These are phyloP conservation scores for Polyporus tsugae DNA, from an alignment of 1,284 basidiomycete species.

Conservation along the genomic window DNA sequence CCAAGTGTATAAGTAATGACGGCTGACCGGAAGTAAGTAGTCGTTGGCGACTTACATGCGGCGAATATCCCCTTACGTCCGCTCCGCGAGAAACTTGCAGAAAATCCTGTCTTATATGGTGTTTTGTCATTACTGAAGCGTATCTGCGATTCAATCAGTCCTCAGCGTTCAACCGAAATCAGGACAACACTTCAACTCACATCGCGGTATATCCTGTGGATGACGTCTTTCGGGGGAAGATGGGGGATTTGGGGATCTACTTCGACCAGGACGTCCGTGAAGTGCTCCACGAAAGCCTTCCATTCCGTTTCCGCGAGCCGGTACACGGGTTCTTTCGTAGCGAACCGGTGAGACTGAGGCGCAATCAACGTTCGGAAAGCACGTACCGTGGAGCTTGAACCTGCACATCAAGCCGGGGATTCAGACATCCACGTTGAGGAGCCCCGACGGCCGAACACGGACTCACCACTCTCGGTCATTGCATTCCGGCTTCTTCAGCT, in stretches of 20 bases:
- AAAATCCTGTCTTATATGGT: slow-evolving; percentile 87
- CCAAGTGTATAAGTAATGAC: neutral
- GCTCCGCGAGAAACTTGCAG: slow-evolving; percentile 81
- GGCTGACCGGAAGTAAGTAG: neutral
- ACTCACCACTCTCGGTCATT: slow-evolving; percentile 86
- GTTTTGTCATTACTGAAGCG: slow-evolving; percentile 96
- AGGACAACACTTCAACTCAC: slow-evolving; percentile 50
- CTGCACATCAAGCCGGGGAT: slow-evolving; percentile 44
- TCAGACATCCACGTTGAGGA: neutral
- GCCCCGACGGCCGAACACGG: neutral
- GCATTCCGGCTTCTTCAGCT: slow-evolving; percentile 76
- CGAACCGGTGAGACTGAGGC: neutral
- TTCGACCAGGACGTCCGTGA: slow-evolving; percentile 72
- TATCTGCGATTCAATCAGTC: slow-evolving; percentile 52
- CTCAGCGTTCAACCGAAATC: neutral
- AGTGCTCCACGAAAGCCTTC: slow-evolving; percentile 80
- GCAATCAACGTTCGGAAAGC: slow-evolving; percentile 15
- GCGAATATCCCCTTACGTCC: slow-evolving; percentile 85
- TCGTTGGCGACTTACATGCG: slow-evolving; percentile 60
- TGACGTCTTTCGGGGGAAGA: slow-evolving; percentile 86
- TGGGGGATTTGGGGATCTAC: slow-evolving; percentile 85
- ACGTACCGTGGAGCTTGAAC: slow-evolving; percentile 78
- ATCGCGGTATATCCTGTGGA: slow-evolving; percentile 86
- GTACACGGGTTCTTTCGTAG: slow-evolving; percentile 77
- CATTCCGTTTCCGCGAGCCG: slow-evolving; percentile 88